A percentile compares a stretch with the other conserved stretches of the same genome.
phyloP scores from a whole-genome alignment of 1,139 yeast species.

The Blastobotrys petasosporus region DNA sequence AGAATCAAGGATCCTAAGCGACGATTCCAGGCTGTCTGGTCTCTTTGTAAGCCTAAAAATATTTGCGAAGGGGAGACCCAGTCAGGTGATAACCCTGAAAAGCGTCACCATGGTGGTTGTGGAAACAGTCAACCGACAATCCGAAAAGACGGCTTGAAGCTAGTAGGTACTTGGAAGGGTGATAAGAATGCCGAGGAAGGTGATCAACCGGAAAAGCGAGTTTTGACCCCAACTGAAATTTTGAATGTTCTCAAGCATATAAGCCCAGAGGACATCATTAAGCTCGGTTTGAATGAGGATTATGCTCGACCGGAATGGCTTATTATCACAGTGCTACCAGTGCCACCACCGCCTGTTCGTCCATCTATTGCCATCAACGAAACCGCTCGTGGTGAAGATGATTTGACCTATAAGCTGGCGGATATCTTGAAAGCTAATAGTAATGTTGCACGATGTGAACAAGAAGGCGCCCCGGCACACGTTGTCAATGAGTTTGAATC shows the following conservation, averaged over 20 bases:
- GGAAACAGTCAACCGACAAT: slow-evolving; percentile 96
- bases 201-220: slow-evolving; percentile 89
- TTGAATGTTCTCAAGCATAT: slow-evolving; percentile 89
- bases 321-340: slow-evolving; percentile 92
- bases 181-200: slow-evolving; percentile 71
- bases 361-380: slow-evolving; percentile 98
- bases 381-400: slow-evolving; percentile 99
- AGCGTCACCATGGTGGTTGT: slow-evolving; percentile 86
- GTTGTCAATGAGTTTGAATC: slow-evolving; percentile 96
- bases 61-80: slow-evolving; percentile 86
- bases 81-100: slow-evolving; percentile 54
- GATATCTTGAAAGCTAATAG: slow-evolving; percentile 95
- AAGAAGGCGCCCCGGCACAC: slow-evolving; percentile 98
- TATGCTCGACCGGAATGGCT: slow-evolving; percentile 99
- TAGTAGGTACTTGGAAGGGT: slow-evolving; percentile 97
- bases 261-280: slow-evolving; percentile 71
- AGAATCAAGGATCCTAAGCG: slow-evolving; percentile 90
- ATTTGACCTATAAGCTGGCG: slow-evolving; percentile 93
- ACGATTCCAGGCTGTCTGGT: slow-evolving; percentile 96
- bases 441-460: slow-evolving; percentile 90
- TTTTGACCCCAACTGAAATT: slow-evolving; percentile 82
- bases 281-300: slow-evolving; percentile 87
- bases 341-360: slow-evolving; percentile 99
- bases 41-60: slow-evolving; percentile 83
- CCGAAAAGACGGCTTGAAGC: slow-evolving; percentile 90